Evolutionary conservation across 768 basidiomycete species (phyloP).

Genomic region (Lactarius hengduanensis): DNA sequence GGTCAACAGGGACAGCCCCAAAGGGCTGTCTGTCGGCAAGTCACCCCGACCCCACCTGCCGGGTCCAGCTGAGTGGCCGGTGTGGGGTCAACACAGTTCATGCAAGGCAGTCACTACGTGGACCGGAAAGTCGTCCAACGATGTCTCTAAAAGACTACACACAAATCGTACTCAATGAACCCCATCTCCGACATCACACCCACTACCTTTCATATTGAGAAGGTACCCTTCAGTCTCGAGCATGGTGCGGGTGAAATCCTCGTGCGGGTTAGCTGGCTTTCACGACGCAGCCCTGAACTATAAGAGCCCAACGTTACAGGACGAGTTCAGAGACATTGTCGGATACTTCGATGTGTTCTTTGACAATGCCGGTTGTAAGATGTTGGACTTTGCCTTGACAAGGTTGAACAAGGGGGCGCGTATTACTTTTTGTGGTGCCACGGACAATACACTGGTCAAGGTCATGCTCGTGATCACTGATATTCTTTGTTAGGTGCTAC

Average conservation of each 20-base stretch:
- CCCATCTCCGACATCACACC: conserved; percentile 67
- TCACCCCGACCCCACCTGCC: no score
- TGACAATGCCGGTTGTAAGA: conserved; percentile 80
- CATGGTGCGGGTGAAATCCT: conserved; percentile 56
- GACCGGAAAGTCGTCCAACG: neutral
- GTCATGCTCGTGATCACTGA: neutral
- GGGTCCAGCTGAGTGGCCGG: no score
- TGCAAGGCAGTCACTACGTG: neutral
- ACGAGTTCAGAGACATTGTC: conserved; percentile 63
- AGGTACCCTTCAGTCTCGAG: conserved; percentile 50
- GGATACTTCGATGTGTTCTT: conserved; percentile 78
- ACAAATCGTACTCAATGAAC: conserved; percentile 70
- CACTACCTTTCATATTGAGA: conserved; percentile 67
- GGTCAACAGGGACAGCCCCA: no score
- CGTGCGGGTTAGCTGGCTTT: conserved; percentile 76
- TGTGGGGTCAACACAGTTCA: no score
- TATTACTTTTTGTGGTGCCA: conserved; percentile 76
- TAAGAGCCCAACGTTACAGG: conserved; percentile 68
- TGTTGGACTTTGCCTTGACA: conserved; percentile 73
- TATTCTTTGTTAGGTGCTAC: conserved; percentile 59
- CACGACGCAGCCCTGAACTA: conserved; percentile 79
- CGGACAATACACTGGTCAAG: neutral
- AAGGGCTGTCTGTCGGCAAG: no score
- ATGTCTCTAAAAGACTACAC: conserved; percentile 43
- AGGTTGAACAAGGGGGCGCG: conserved; percentile 78